Percentiles rank a stretch among this genome's conserved stretches.
These are phyloP conservation scores for Chaetomium cochliodes DNA, from an alignment of 495 filamentous ascomycete genomes.

Conservation along the genomic window DNA sequence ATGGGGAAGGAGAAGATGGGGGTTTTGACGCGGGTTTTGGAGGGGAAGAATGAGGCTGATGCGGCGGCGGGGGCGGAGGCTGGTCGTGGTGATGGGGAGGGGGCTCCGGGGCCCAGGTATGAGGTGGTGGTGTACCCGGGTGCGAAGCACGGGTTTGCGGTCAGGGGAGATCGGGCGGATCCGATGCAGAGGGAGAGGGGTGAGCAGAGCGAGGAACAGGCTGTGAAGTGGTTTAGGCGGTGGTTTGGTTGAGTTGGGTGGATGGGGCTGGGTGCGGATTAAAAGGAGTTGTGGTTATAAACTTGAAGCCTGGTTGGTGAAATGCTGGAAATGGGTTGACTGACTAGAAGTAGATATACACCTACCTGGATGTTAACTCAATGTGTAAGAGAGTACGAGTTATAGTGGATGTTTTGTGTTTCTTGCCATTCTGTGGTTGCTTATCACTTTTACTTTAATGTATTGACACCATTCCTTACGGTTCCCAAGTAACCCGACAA, in stretches of 20 bases:
- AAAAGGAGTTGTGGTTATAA: too few relatives aligned
- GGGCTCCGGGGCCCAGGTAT: conserved; percentile 23
- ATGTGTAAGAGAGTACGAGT: too few relatives aligned
- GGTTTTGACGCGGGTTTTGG: conserved; percentile 46
- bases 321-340: too few relatives aligned
- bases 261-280: neutral
- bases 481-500: too few relatives aligned
- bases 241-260: conserved; percentile 3
- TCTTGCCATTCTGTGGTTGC: too few relatives aligned
- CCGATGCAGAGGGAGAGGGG: conserved; percentile 47
- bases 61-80: too few relatives aligned
- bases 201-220: conserved; percentile 46
- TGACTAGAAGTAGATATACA: too few relatives aligned
- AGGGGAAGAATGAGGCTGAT: conserved; percentile 34
- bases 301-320: too few relatives aligned
- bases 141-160: conserved; percentile 62
- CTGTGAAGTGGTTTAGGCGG: conserved; percentile 54
- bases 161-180: conserved; percentile 49
- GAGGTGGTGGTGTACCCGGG: conserved; percentile 57
- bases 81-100: neutral
- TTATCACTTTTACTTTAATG: too few relatives aligned
- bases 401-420: too few relatives aligned
- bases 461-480: too few relatives aligned
- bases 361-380: too few relatives aligned
- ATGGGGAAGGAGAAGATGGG: conserved; percentile 42